Percentiles rank a stretch among this genome's conserved stretches.
These are phyloP conservation scores for Fragaria nilgerrensis DNA, from an alignment of 306 rosid species.

Conservation along the genomic window DNA sequence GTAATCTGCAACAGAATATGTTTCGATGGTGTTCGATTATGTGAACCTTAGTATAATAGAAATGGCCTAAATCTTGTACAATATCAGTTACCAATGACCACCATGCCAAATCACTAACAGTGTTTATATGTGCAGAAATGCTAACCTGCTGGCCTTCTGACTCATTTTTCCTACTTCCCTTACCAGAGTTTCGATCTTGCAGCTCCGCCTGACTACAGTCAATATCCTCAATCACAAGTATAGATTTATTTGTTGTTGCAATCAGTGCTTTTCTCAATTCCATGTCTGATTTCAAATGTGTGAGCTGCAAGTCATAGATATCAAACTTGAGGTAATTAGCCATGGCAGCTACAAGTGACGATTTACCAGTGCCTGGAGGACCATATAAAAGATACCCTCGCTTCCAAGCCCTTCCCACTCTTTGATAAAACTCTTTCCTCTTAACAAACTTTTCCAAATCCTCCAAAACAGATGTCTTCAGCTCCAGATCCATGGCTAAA, in stretches of 20 bases:
- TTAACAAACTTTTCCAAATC: conserved; percentile 58
- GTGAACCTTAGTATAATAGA: neutral
- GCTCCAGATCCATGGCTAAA: conserved; percentile 57
- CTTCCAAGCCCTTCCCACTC: conserved; percentile 82
- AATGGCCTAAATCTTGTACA: neutral
- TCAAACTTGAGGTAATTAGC: conserved; percentile 81
- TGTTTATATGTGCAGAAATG: neutral
- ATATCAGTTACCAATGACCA: neutral
- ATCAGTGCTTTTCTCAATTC: conserved; percentile 59
- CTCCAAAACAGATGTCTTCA: conserved; percentile 40
- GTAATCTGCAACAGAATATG: conserved; percentile 29
- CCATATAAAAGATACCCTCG: conserved; percentile 76
- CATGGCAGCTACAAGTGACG: conserved; percentile 82
- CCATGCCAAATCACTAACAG: neutral
- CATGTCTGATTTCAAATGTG: conserved; percentile 41
- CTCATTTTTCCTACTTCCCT: neutral
- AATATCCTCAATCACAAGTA: conserved; percentile 77
- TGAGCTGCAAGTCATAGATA: conserved; percentile 73
- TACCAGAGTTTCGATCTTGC: conserved; percentile 40
- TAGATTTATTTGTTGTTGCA: conserved; percentile 65
- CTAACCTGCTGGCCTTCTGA: neutral
- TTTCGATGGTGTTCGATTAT: neutral
- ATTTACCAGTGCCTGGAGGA: conserved; percentile 87
- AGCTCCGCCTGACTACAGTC: conserved; percentile 67
- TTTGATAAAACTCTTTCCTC: conserved; percentile 69